Base-by-base conservation (phyloP, 106 monocot species). In the Dendrobium huoshanense region DNA sequence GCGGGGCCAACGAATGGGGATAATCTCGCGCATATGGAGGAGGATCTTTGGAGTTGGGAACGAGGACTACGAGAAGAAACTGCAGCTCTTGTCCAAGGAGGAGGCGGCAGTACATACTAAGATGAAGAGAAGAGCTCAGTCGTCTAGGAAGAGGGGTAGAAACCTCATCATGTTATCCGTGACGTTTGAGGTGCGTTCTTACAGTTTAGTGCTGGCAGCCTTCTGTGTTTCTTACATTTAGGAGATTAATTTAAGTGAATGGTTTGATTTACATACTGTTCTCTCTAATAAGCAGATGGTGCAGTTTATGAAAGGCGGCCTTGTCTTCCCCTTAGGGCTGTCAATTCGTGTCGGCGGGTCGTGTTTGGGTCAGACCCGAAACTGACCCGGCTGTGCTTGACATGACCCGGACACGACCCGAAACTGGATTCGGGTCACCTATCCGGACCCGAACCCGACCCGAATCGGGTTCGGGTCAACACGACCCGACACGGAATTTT, bases 1-100 rank as follows among this genome's bases (percentile, higher is more conserved):
- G 58, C 67, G 70, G 82, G 78, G 73, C 80, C 22, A 75, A 78
- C 79, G 79, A 72, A 78, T 43, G 44, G 95, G 98, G 72, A 9
- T 95, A 27, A 22, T 98, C 3, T 79, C 79, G 70, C 75, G 92
- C 85, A 82, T 92, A 2, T 95, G 92, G 94, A 83, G 80, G 13
- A 87, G 84, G 80, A 75, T 94, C 17, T 90, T 94, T 42, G 85
- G 91, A 19, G 64, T 81, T 84, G 82, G 85, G 33, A 83, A 84
- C 55, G 87, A 88, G 70, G 86, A 88, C 49, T 88, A 80, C 61
- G 97, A 92, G 94, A 94, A 91, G 85, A 80, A 85, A 85, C 83
- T 97, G 77, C 79, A 94, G 89, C 81, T 89, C 82, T 73, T 97
- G 75, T 92, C 97, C 48, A 97, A 91, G 86, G 94, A 94, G 88